Base-by-base conservation (phyloP, 106 monocot species). In the Xerophyta viscosa region DNA sequence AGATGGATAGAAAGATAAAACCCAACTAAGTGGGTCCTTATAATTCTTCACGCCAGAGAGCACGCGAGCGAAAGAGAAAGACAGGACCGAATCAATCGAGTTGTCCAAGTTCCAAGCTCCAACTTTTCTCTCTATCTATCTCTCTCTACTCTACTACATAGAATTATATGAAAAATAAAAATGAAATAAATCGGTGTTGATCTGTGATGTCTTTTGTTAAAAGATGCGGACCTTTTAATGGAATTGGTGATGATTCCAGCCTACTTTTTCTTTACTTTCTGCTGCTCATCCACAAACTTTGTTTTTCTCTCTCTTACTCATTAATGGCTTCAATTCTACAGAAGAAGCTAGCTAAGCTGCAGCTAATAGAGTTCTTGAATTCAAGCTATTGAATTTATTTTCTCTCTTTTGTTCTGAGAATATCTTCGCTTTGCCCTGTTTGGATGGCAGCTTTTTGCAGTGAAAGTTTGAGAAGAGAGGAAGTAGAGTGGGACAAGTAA, bases 61-160 rank as follows among this genome's bases (percentile, higher is more conserved):
- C 39, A 39, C 39, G 39, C 39, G 39, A 7, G n/a, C n/a, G n/a
- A n/a, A n/a, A n/a, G 39, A 39, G 10, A 39, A 39, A 2, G 39
- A 39, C 15, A 39, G 3, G 39, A 39, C 10, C 39, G 39, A 39
- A 39, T 39, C 39, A 15, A 2, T 39, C 39, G 2, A 39, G 39
- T 39, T 3, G 39, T 39, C 39, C 39, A 39, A 39, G 10, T 53
- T 28, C 29, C n/a, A 17, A 27, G 18, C 11, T 29, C 12, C 11
- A 27, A 10, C 11, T 5, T n/a, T n/a, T 4, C 15, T 17, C 6
- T 52, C 15, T 11, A 29, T 15, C 2, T 4, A 17, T 36, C 54
- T 19, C 54, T 54, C 15, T 52, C 5, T 18, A n/a, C 52, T 53
- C 29, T 50, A n/a, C n/a, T n/a, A n/a, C n/a, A n/a, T n/a, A n/a